Evolutionary conservation across 257 asterid species (phyloP), one percentile per base, ranked within the genome.

Genomic region (Eustoma russellianum): DNA sequence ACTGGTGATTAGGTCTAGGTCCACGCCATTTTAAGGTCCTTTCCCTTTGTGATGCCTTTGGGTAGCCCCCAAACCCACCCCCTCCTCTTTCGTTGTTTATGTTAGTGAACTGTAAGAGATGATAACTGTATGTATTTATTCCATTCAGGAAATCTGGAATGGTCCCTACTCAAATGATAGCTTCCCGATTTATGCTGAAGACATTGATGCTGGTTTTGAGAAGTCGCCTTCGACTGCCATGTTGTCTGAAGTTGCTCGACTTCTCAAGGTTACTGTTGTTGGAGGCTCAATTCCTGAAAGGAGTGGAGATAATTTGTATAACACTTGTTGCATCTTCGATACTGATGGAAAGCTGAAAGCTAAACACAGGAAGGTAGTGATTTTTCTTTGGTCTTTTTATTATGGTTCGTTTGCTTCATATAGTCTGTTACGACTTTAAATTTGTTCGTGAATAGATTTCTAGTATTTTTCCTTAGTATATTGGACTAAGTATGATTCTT

Each of bases 231-330:
- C 98, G 9, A 87, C 95, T 7, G 90, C 85, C 74, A 91, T 91
- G 98, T 60, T 87, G 70, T 87, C 98, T 46, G 88, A 91, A 74
- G 73, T 63, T 68, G 83, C 98, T 59, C 64, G 73, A 55, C 75
- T 60, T 64, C 82, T 84, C 46, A 80, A 87, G 34, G 71, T 91
- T 69, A 87, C 98, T 14, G 72, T 91, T 59, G 65, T 91, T 17
- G 98, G 96, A 57, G 98, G 98, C 40, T 91, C 98, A 54, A 84
- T 91, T 62, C 94, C 98, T 0, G 98, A 91, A 75, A 70, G 93
- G 47, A 64, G 80, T 70, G 90, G 86, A 51, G 98, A 79, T 70
- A 91, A 91, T 63, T 43, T 91, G 76, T 84, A 78, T 52, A 91
- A 91, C 61, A 77, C 98, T 30, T 87, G 98, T 67, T 91, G 98